Evolutionary conservation across 768 basidiomycete genomes (phyloP), one percentile per base, ranked within the genome.

Genomic region (Agaricus blazei): DNA sequence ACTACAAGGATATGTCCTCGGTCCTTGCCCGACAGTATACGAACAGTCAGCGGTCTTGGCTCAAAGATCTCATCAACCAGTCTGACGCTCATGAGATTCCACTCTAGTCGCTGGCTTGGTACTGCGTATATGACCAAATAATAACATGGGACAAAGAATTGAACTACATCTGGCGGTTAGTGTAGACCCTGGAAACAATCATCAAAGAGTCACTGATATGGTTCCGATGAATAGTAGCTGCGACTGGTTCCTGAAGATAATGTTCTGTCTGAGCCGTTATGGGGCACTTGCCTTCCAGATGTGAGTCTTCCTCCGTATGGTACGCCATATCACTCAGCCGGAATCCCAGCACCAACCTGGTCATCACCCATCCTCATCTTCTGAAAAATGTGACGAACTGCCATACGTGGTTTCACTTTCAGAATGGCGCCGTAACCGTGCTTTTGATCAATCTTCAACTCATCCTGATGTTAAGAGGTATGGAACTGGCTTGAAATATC

Each of bases 101-200:
- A 5, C 5, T 34, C 34, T 34, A 34, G 34, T 34, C 11, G 34
- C 34, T 34, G 7, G 34, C 34, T 8, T 52, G 41, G 31, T 23
- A 11, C 15, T 52, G 14, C 27, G 27, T 52, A 24, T 52, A 43
- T 11, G 51, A 52, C n/a, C 51, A 52, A 14, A 19, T 29, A 11
- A 43, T 52, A 31, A 52, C 51, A 9, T 52, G 51, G 51, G 42
- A 44, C 8, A 42, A 29, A 23, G 51, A 52, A 36, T 28, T 43
- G 28, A 36, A 44, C 15, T 42, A 29, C 28, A 52, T 52, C 51
- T 52, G 51, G 51, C 8, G 19, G 51, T 52, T 34, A 11, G 34
- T 34, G 11, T 34, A 7, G 7, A 7, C 11, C 34, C 2, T 4
- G 2, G 11, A 34, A 34, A 34, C 8, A 8, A 34, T 34, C 34